Percentiles rank a stretch among this genome's conserved stretches.
Conservation (phyloP, 768 basidiomycete species). For the Termitomyces sp. region DNA sequence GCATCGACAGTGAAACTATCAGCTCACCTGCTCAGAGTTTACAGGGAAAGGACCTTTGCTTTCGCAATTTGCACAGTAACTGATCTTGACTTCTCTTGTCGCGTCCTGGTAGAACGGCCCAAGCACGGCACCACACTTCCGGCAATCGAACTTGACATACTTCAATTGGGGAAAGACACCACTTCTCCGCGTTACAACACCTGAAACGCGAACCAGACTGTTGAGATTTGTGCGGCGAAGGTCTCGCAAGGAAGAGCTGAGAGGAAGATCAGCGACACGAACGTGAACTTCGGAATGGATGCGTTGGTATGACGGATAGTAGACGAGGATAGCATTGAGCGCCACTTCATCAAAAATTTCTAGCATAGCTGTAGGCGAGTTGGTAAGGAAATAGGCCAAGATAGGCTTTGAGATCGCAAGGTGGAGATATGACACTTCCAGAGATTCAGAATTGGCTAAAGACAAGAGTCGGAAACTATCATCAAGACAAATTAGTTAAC, state of each 20-base stretch:
- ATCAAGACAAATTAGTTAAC: constrained; percentile 13
- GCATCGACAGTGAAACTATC: too few species aligned
- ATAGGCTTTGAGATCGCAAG: constrained; percentile 89
- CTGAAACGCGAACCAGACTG: constrained; percentile 90
- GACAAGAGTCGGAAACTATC: constrained; percentile 7
- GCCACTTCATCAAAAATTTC: constrained; percentile 95
- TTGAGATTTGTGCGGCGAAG: constrained; percentile 90
- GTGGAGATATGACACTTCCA: constrained; percentile 97
- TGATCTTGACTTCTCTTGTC: constrained; percentile 88
- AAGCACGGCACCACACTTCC: constrained; percentile 87
- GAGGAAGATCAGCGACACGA: constrained; percentile 90
- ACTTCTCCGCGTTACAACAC: constrained; percentile 91
- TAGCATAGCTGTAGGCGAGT: constrained; percentile 90
- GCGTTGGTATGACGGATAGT: constrained; percentile 92
- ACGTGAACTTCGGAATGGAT: constrained; percentile 99
- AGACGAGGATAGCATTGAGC: constrained; percentile 87
- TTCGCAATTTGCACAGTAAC: constrained; percentile 92
- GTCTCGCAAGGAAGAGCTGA: constrained; percentile 86
- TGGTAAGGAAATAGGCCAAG: constrained; percentile 95
- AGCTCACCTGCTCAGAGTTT: constrained; percentile 86
- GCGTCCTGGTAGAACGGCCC: constrained; percentile 99
- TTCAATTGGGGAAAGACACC: constrained; percentile 99
- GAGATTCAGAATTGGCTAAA: constrained; percentile 91
- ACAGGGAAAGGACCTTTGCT: constrained; percentile 92
- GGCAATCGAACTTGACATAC: constrained; percentile 98